phyloP scores from a whole-genome alignment of 257 asterid genomes.

The Forsythia suspensa region DNA sequence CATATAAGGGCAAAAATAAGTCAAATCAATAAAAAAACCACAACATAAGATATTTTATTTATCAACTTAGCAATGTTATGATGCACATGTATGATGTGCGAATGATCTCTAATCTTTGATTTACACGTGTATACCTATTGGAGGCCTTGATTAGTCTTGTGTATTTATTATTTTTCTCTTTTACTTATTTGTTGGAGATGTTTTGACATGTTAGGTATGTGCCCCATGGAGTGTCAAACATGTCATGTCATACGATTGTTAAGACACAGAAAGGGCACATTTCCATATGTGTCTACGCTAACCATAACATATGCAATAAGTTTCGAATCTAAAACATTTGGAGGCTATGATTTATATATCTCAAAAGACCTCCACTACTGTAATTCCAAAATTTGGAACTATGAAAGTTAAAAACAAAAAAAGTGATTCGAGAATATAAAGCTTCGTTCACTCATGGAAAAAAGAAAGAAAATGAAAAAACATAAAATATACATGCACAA shows the following conservation, averaged over 20 bases:
- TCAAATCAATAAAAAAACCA: neutral
- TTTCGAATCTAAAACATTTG: too few relatives aligned
- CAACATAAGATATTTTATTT: too few relatives aligned
- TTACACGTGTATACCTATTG: neutral
- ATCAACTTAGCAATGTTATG: neutral
- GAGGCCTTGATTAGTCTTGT: neutral
- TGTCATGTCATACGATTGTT: neutral
- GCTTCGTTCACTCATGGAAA: neutral
- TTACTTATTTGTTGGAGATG: neutral
- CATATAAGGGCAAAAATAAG: neutral
- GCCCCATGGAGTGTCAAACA: neutral
- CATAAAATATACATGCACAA: neutral
- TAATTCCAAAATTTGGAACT: too few relatives aligned
- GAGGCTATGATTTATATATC: too few relatives aligned
- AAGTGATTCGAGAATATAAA: neutral
- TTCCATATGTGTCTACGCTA: too few relatives aligned
- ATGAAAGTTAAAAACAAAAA: too few relatives aligned
- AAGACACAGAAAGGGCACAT: too few relatives aligned
- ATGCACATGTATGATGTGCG: neutral
- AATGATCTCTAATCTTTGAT: neutral
- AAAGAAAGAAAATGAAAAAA: too few relatives aligned
- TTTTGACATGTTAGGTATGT: neutral
- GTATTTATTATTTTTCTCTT: neutral
- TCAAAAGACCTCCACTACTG: too few relatives aligned
- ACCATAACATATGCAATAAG: too few relatives aligned